A percentile compares a stretch with the other conserved stretches of the same genome.
Evolutionary conservation across 2,329 filamentous ascomycete species (phyloP).

Genomic region (Colletotrichum navitas): DNA sequence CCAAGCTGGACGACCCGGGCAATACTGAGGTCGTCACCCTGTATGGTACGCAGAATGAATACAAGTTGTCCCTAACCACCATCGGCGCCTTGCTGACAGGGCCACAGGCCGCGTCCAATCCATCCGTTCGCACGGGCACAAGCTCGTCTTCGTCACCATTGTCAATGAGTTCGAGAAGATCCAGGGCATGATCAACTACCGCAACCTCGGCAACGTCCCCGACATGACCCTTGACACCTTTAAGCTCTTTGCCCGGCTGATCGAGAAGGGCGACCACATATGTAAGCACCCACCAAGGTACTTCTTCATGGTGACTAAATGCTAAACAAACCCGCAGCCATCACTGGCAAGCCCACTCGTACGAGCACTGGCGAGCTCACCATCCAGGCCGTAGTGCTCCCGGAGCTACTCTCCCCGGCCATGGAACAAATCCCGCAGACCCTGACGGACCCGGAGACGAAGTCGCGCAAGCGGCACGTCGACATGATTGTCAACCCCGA

Average conservation of each 20-base stretch:
- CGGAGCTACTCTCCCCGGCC: slow-evolving; percentile 80
- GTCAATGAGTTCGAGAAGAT: slow-evolving; percentile 77
- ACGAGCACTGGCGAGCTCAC: slow-evolving; percentile 83
- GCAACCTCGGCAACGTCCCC: slow-evolving; percentile 53
- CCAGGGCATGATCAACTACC: slow-evolving; percentile 82
- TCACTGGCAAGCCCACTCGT: slow-evolving; percentile 77
- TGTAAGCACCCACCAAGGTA: slow-evolving; percentile 65
- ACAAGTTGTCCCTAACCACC: slow-evolving; percentile 25
- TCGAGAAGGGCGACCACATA: slow-evolving; percentile 86
- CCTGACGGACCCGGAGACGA: slow-evolving; percentile 77
- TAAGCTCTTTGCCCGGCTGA: slow-evolving; percentile 72
- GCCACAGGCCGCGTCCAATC: slow-evolving; percentile 77
- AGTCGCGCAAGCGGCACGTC: slow-evolving; percentile 83
- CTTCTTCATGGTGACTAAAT: neutral
- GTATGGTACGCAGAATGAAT: slow-evolving; percentile 46
- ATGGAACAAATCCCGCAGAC: slow-evolving; percentile 82
- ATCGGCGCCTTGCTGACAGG: slow-evolving; percentile 25
- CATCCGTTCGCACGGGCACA: slow-evolving; percentile 78
- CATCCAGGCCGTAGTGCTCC: slow-evolving; percentile 75
- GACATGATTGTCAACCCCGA: slow-evolving; percentile 84
- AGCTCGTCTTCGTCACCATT: slow-evolving; percentile 88
- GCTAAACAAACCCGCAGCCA: slow-evolving; percentile 60
- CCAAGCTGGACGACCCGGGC: slow-evolving; percentile 19
- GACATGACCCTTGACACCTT: slow-evolving; percentile 59
- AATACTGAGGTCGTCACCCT: slow-evolving; percentile 43